These are phyloP conservation scores for Calonectria pseudoturangicola DNA, from an alignment of 2,329 filamentous ascomycete species.

Conservation along the genomic window DNA sequence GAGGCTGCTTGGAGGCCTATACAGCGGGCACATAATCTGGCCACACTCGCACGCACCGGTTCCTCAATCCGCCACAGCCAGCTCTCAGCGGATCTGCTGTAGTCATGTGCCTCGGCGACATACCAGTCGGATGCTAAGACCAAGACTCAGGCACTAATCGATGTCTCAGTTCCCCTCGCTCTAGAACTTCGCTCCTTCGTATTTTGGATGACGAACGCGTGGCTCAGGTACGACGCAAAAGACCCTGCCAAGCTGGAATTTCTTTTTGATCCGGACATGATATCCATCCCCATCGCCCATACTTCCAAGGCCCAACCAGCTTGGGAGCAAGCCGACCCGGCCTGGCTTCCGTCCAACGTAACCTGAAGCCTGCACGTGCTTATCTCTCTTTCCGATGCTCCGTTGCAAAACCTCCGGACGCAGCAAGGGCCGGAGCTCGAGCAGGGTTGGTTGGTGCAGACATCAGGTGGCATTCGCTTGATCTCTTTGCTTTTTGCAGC, in stretches of 20 bases:
- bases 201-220: conserved; percentile 26
- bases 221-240: conserved; percentile 29
- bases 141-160: conserved; percentile 6
- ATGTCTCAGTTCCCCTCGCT: conserved; percentile 23
- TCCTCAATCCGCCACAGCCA: conserved; percentile 24
- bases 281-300: conserved; percentile 11
- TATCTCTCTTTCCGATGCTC: conserved; percentile 34
- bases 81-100: background rate
- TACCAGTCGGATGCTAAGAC: conserved; percentile 11
- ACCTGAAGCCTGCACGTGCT: conserved; percentile 41
- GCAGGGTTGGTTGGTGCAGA: conserved; percentile 31
- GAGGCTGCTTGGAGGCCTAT: background rate
- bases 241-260: conserved; percentile 34
- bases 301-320: background rate
- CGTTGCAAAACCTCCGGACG: conserved; percentile 32
- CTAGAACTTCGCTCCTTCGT: conserved; percentile 17
- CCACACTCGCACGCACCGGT: background rate
- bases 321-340: background rate
- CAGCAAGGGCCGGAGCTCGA: conserved; percentile 19
- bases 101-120: conserved; percentile 5
- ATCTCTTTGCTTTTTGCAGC: conserved; percentile 26
- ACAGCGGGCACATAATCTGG: conserved; percentile 7
- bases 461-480: conserved; percentile 34
- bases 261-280: conserved; percentile 2
- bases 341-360: background rate